Evolutionary conservation across 2,329 filamentous ascomycete genomes (phyloP).

Genomic region (Ceratocystiopsis brevicomis): DNA sequence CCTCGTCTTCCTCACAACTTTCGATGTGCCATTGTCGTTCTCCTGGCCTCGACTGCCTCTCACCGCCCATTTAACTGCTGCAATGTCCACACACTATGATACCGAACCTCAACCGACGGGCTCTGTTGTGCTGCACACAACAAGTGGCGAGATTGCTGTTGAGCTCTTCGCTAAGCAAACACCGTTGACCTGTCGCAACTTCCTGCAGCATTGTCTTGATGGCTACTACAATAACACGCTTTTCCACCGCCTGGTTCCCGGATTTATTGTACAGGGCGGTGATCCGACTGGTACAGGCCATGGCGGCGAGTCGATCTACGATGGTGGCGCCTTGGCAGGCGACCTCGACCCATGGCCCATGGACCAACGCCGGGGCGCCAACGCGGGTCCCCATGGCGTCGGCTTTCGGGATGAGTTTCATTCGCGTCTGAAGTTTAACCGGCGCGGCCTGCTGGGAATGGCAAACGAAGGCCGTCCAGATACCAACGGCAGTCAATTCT

Average conservation of each 20-base stretch:
- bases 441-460: slow-evolving; percentile 84
- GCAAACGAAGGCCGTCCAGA: slow-evolving; percentile 64
- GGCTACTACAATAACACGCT: slow-evolving; percentile 88
- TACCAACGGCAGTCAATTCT: slow-evolving; percentile 92
- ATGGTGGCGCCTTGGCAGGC: slow-evolving; percentile 56
- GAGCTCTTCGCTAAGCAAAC: slow-evolving; percentile 92
- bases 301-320: slow-evolving; percentile 82
- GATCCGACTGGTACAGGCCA: slow-evolving; percentile 86
- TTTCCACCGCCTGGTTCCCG: slow-evolving; percentile 82
- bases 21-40: too few relatives aligned
- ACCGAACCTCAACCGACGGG: slow-evolving; percentile 88
- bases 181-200: slow-evolving; percentile 81
- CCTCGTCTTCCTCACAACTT: too few relatives aligned
- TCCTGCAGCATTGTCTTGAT: slow-evolving; percentile 84
- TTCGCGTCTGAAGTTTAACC: slow-evolving; percentile 78
- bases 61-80: too few relatives aligned
- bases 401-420: slow-evolving; percentile 76
- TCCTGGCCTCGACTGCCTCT: too few relatives aligned
- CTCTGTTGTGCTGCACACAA: slow-evolving; percentile 80
- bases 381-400: slow-evolving; percentile 38
- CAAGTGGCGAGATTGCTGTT: slow-evolving; percentile 70
- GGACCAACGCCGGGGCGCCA: slow-evolving; percentile 43
- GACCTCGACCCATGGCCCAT: slow-evolving; percentile 56
- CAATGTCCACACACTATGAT: slow-evolving; percentile 81
- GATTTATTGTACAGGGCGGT: slow-evolving; percentile 86